phyloP scores from a whole-genome alignment of 2,329 filamentous ascomycete species.

The Dothiorella sarmentorum region DNA sequence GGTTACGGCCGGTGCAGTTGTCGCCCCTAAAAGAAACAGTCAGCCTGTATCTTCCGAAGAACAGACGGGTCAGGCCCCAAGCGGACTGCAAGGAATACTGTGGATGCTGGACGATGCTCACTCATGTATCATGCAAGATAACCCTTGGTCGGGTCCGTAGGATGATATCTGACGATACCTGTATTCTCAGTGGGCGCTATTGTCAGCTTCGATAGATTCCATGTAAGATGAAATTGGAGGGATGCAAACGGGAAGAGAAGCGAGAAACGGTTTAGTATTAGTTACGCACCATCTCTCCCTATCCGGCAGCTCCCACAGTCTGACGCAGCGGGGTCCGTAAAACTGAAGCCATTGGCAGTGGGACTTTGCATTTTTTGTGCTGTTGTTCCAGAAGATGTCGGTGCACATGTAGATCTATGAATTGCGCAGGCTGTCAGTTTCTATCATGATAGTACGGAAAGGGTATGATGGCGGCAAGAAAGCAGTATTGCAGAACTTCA shows the following conservation, averaged over 20 bases:
- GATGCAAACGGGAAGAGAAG: too few species aligned
- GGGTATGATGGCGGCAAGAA: background rate
- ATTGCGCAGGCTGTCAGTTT: too few species aligned
- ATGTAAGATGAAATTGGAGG: too few species aligned
- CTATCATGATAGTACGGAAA: too few species aligned
- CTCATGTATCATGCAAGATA: background rate
- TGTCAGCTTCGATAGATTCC: background rate
- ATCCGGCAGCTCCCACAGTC: background rate
- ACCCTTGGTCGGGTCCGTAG: background rate
- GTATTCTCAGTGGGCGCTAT: background rate
- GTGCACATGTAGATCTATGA: background rate
- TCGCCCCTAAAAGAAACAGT: background rate
- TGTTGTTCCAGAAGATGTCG: background rate
- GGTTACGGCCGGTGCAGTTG: background rate
- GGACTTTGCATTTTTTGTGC: background rate
- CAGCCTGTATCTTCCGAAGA: background rate
- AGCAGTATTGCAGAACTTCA: too few species aligned
- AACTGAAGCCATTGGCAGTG: conserved; percentile 1
- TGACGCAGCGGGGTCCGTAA: background rate
- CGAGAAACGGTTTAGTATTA: too few species aligned
- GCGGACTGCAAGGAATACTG: background rate
- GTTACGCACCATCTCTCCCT: background rate
- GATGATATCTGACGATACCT: conserved; percentile 2
- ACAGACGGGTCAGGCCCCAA: background rate
- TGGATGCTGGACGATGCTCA: background rate